Percentiles rank a stretch among this genome's conserved stretches.
These are phyloP conservation scores for Penicillium sp. DNA, from an alignment of 2,329 filamentous ascomycete species.

Conservation along the genomic window DNA sequence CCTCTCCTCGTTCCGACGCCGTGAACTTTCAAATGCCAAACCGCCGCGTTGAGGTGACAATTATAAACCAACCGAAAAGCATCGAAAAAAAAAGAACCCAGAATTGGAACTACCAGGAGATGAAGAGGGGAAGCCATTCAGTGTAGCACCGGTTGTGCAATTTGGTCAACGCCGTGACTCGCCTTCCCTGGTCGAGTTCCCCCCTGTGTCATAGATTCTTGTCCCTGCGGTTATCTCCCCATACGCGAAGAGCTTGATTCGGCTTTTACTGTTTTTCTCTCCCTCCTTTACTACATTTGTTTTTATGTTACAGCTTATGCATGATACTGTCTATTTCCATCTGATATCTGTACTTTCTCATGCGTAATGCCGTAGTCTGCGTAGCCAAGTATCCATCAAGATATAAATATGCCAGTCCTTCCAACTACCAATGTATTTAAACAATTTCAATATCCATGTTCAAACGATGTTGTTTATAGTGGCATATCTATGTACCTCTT, in stretches of 20 bases:
- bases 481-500: neutral
- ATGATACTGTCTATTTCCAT: slow-evolving; percentile 25
- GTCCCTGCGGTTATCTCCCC: slow-evolving; percentile 27
- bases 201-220: slow-evolving; percentile 29
- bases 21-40: slow-evolving; percentile 29
- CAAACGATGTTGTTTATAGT: neutral
- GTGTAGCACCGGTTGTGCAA: slow-evolving; percentile 17
- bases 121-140: slow-evolving; percentile 8
- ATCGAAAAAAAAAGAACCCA: slow-evolving; percentile 7
- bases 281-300: slow-evolving; percentile 20
- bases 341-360: slow-evolving; percentile 2
- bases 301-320: slow-evolving; percentile 35
- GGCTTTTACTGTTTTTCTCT: slow-evolving; percentile 20
- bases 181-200: slow-evolving; percentile 8
- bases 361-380: neutral
- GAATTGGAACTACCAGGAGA: slow-evolving; percentile 4
- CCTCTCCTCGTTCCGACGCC: slow-evolving; percentile 18
- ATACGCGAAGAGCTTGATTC: slow-evolving; percentile 24
- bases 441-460: neutral
- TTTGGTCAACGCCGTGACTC: slow-evolving; percentile 13
- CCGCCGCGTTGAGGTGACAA: slow-evolving; percentile 14
- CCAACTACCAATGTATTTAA: neutral
- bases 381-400: neutral
- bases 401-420: neutral
- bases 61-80: slow-evolving; percentile 18